A percentile compares a stretch with the other conserved stretches of the same genome.
phyloP scores from a whole-genome alignment of 345 rosid genomes.

The Boechera divaricarpa region DNA sequence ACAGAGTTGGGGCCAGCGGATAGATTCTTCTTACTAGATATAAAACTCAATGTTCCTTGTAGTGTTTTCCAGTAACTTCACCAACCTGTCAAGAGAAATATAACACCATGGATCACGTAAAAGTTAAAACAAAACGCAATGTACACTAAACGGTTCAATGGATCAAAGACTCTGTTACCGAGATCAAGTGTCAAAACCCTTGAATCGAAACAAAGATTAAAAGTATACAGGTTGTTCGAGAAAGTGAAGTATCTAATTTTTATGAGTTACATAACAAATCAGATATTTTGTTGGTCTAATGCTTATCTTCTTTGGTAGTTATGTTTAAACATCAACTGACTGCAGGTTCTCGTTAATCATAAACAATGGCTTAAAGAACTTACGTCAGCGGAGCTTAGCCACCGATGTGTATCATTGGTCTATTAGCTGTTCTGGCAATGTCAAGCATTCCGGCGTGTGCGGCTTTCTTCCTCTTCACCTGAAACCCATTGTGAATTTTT shows the following conservation, averaged over 20 bases:
- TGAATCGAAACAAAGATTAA: neutral
- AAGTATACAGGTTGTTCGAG: neutral
- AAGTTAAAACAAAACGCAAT: neutral
- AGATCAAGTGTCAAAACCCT: neutral
- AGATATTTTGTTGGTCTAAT: slow-evolving; percentile 5
- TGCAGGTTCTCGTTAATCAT: slow-evolving; percentile 3
- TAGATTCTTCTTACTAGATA: slow-evolving; percentile 33
- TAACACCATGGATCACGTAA: neutral
- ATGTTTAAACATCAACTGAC: slow-evolving; percentile 3
- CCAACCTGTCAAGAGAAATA: slow-evolving; percentile 14
- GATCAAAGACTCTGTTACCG: neutral
- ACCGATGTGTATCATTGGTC: slow-evolving; percentile 90
- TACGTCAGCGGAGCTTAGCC: slow-evolving; percentile 49
- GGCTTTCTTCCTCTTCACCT: slow-evolving; percentile 84
- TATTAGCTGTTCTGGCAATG: slow-evolving; percentile 77
- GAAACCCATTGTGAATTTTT: slow-evolving; percentile 30
- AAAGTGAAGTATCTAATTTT: neutral
- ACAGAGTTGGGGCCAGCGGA: slow-evolving; percentile 24
- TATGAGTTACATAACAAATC: slow-evolving; percentile 1
- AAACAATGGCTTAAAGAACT: slow-evolving; percentile 23
- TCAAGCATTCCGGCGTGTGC: slow-evolving; percentile 89
- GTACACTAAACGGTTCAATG: neutral
- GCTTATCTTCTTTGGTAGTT: neutral
- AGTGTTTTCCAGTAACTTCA: slow-evolving; percentile 14
- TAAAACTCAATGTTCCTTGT: slow-evolving; percentile 24